These are phyloP conservation scores for Galeopsis tetrahit DNA, from an alignment of 257 asterid genomes.

Conservation along the genomic window DNA sequence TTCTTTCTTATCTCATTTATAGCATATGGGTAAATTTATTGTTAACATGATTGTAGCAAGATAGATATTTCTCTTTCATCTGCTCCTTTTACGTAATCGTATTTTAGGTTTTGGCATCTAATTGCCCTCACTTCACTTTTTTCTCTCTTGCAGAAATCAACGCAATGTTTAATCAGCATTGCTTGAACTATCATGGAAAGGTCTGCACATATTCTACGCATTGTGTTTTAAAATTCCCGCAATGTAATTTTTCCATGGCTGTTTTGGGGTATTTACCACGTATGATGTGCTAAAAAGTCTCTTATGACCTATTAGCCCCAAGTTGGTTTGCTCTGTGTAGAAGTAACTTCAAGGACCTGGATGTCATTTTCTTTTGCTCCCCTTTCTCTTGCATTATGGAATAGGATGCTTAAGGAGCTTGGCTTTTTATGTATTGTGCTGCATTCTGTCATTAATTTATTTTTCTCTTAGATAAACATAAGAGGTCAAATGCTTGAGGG, in stretches of 20 bases:
- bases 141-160: slow-evolving; percentile 68
- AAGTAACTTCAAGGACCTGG: too few relatives aligned
- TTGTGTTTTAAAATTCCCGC: slow-evolving; percentile 20
- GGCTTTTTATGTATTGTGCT: too few relatives aligned
- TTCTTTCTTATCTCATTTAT: neutral
- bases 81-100: slow-evolving; percentile 19
- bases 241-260: neutral
- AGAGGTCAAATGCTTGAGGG: too few relatives aligned
- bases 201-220: slow-evolving; percentile 46
- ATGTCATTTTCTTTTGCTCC: too few relatives aligned
- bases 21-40: slow-evolving; percentile 10
- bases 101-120: slow-evolving; percentile 25
- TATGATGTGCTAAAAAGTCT: too few relatives aligned
- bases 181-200: slow-evolving; percentile 91
- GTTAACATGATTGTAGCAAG: neutral
- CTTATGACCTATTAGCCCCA: too few relatives aligned
- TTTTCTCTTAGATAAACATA: too few relatives aligned
- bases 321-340: too few relatives aligned
- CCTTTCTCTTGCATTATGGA: too few relatives aligned
- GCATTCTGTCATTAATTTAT: too few relatives aligned
- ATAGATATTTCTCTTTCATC: slow-evolving; percentile 21
- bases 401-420: too few relatives aligned
- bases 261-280: too few relatives aligned
- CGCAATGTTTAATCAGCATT: slow-evolving; percentile 75
- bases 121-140: neutral